Percentiles rank a stretch among this genome's conserved stretches.
phyloP scores from a whole-genome alignment of 768 basidiomycete genomes.

The Leccinellum rugosiceps region DNA sequence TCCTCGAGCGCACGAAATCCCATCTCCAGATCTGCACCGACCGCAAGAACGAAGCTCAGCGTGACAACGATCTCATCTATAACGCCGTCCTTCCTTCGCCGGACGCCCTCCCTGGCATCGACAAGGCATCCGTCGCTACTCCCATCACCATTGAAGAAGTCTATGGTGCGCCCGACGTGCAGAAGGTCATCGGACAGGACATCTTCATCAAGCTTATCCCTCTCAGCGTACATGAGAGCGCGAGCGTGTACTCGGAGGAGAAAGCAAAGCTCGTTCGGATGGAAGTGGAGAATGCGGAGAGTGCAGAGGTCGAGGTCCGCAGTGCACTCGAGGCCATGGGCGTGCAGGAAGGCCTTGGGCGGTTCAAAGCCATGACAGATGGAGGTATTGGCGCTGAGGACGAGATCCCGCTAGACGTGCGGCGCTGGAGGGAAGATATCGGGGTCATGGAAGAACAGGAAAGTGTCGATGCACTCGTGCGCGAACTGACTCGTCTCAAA shows the following conservation, averaged over 20 bases:
- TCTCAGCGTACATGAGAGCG: conserved; percentile 92
- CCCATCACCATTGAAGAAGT: conserved; percentile 94
- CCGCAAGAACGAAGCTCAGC: conserved; percentile 67
- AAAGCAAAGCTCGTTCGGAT: conserved; percentile 91
- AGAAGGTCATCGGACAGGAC: conserved; percentile 91
- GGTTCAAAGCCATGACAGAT: conserved; percentile 70
- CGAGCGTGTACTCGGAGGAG: conserved; percentile 96
- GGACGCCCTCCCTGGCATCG: conserved; percentile 76
- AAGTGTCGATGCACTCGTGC: conserved; percentile 59
- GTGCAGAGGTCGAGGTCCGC: conserved; percentile 74
- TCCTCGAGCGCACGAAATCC: conserved; percentile 80
- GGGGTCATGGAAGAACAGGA: conserved; percentile 64
- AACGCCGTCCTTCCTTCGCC: conserved; percentile 82
- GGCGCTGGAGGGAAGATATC: conserved; percentile 75
- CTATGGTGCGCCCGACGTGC: conserved; percentile 85
- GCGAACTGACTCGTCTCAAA: conserved; percentile 57
- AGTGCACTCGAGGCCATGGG: conserved; percentile 81
- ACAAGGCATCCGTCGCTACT: conserved; percentile 77
- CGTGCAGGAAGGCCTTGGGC: conserved; percentile 63
- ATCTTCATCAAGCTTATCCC: conserved; percentile 87
- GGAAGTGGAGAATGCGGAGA: conserved; percentile 85
- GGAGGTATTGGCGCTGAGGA: conserved; percentile 60
- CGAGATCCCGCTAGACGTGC: conserved; percentile 68
- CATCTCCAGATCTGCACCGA: conserved; percentile 78
- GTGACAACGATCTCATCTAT: conserved; percentile 97